Evolutionary conservation across 177 flowering plant species (phyloP).

Genomic region (Vitis hybrid): DNA sequence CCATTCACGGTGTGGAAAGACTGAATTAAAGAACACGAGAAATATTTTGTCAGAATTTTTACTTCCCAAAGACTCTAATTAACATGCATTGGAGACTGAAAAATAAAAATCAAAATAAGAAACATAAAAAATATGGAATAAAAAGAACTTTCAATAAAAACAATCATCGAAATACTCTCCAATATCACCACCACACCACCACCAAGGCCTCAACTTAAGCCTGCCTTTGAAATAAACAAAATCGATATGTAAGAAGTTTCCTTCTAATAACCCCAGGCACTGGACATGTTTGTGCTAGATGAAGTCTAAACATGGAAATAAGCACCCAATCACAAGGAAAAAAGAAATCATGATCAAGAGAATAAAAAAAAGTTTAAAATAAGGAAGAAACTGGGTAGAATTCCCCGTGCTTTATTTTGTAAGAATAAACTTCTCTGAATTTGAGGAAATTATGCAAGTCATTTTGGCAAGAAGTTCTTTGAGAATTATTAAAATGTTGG

Average conservation of each 20-base stretch:
- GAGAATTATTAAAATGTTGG: background rate
- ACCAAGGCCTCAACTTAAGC: no score
- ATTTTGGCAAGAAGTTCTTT: background rate
- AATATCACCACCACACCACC: no score
- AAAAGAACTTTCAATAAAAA: background rate
- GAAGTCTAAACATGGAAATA: background rate
- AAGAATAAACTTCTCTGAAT: background rate
- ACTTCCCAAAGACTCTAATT: constrained; percentile 1
- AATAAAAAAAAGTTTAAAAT: background rate
- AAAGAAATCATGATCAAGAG: background rate
- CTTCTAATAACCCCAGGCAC: no score
- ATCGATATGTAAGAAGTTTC: no score
- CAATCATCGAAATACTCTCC: no score
- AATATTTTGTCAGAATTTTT: constrained; percentile 23
- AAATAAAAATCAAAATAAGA: background rate
- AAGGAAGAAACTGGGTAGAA: background rate
- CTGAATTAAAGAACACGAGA: constrained; percentile 47
- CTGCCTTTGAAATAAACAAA: no score
- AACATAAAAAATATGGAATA: background rate
- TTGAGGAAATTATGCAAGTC: background rate
- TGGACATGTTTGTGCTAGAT: no score
- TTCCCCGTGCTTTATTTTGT: background rate
- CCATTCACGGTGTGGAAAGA: constrained; percentile 76
- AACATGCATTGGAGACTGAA: constrained; percentile 5
- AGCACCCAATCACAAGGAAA: background rate